Evolutionary conservation across 2,329 filamentous ascomycete genomes (phyloP), one percentile per base, ranked within the genome.

Genomic region (Phaeosphaeria sp.): DNA sequence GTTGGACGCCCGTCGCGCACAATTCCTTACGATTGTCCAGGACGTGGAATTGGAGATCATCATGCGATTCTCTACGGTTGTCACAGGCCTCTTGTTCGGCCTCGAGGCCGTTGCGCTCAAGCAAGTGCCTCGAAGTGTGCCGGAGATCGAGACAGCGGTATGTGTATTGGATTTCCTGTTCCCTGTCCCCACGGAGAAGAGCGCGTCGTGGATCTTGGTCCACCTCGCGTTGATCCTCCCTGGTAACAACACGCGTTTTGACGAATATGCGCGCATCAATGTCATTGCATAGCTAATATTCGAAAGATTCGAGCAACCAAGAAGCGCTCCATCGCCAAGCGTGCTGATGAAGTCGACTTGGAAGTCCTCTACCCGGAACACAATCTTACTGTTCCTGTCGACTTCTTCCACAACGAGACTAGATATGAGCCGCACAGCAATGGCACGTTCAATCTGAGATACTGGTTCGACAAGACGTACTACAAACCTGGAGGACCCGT

Each of bases 341-440:
- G 74, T 27, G 57, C 42, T 24, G 64, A 63, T 21, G 57, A 60
- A 20, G 20, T 53, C 8, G 72, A 71, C 13, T 56, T 69, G 13
- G 73, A 82, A 56, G 76, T 73, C 18, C 66, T 80, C 9, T 86
- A 84, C 64, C 79, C 82, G 2, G 79, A 75, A 25, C 71, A 84
- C 69, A 85, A 83, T 61, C 72, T 87, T 56, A 82, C 82, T 0
- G 82, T 85, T 1, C 86, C 85, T 0, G 81, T 96, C 33, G 92
- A 96, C 75, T 91, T 95, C 72, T 96, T 95, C 78, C 91, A 91
- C 77, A 92, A 94, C 69, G 89, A 93, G 53, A 85, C 87, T 2
- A 80, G 82, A 49, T 96, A 96, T 72, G 90, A 89, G 74, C 91
- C 92, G 36, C 92, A 96, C 75, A 86, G 84, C 8, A 80, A 89